A percentile compares a stretch with the other conserved stretches of the same genome.
Conservation (phyloP, 345 rosid species). For the Arabis hirsuta region DNA sequence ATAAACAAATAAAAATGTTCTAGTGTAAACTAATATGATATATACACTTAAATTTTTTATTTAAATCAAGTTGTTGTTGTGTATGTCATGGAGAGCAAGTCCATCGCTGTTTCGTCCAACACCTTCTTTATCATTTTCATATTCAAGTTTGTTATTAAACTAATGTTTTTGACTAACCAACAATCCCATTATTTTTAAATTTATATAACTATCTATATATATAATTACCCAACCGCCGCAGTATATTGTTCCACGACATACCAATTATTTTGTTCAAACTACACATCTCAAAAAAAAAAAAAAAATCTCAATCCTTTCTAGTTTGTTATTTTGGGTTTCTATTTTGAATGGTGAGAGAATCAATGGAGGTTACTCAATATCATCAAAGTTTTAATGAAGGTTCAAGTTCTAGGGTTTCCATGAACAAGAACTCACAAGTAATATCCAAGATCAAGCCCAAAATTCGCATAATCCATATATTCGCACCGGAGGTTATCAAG, state of each 20-base stretch:
- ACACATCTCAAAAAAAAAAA: conserved; percentile 25
- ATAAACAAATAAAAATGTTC: not conserved
- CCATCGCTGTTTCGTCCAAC: conserved; percentile 42
- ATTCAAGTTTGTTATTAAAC: conserved; percentile 31
- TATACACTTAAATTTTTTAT: conserved; percentile 2
- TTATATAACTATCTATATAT: conserved; percentile 22
- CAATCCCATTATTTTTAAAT: conserved; percentile 19
- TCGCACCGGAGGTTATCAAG: conserved; percentile 94
- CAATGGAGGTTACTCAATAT: conserved; percentile 40
- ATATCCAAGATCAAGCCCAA: conserved; percentile 77
- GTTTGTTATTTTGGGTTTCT: not conserved
- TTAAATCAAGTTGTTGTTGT: conserved; percentile 29
- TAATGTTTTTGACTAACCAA: conserved; percentile 40
- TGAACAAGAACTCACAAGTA: conserved; percentile 56
- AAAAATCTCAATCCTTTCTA: not conserved
- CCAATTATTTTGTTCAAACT: conserved; percentile 38
- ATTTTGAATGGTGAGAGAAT: conserved; percentile 35
- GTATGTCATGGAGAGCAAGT: conserved; percentile 46
- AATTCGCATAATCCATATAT: conserved; percentile 82
- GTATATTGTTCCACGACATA: conserved; percentile 35
- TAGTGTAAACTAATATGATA: conserved; percentile 36
- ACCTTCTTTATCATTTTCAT: conserved; percentile 39
- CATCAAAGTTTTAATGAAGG: conserved; percentile 41
- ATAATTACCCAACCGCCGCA: conserved; percentile 39
- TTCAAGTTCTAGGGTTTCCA: conserved; percentile 48